These are phyloP conservation scores for Ceratobasidium sp. DNA, from an alignment of 1,284 basidiomycete species.

Conservation along the genomic window DNA sequence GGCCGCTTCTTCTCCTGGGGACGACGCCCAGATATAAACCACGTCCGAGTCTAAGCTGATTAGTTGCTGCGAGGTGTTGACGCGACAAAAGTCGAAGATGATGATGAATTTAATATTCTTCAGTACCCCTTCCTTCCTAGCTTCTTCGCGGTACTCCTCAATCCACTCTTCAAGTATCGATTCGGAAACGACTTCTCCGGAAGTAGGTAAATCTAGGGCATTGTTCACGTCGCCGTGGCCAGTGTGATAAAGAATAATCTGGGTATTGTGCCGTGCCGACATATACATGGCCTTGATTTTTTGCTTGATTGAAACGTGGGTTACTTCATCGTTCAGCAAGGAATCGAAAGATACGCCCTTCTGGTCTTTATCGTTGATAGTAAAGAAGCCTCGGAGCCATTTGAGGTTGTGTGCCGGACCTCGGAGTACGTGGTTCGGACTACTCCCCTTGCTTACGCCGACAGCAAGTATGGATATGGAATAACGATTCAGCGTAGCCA, in stretches of 20 bases:
- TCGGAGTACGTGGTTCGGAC: too few relatives aligned
- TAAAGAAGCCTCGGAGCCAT: slow-evolving; percentile 1
- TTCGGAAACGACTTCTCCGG: background rate
- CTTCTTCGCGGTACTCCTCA: background rate
- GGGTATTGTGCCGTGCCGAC: too few relatives aligned
- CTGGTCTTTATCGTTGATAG: too few relatives aligned
- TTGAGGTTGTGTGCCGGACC: slow-evolving; percentile 4
- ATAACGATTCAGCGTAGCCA: too few relatives aligned
- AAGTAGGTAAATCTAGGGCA: background rate
- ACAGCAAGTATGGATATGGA: too few relatives aligned
- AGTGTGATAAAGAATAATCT: background rate
- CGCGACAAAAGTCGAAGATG: slow-evolving; percentile 25
- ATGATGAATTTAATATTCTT: background rate
- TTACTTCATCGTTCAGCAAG: background rate
- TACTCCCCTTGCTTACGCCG: too few relatives aligned
- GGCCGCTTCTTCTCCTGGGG: background rate
- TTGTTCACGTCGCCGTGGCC: slow-evolving; percentile 8
- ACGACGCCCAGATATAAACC: background rate
- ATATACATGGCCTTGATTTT: background rate
- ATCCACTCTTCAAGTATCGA: slow-evolving; percentile 1
- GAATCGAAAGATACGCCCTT: too few relatives aligned
- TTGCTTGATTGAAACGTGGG: background rate
- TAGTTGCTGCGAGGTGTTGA: background rate
- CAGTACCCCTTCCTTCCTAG: background rate
- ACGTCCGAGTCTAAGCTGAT: background rate